Evolutionary conservation across 75 land plant species (phyloP), one percentile per base, ranked within the genome.

Genomic region (Cryptomeria japonica): DNA sequence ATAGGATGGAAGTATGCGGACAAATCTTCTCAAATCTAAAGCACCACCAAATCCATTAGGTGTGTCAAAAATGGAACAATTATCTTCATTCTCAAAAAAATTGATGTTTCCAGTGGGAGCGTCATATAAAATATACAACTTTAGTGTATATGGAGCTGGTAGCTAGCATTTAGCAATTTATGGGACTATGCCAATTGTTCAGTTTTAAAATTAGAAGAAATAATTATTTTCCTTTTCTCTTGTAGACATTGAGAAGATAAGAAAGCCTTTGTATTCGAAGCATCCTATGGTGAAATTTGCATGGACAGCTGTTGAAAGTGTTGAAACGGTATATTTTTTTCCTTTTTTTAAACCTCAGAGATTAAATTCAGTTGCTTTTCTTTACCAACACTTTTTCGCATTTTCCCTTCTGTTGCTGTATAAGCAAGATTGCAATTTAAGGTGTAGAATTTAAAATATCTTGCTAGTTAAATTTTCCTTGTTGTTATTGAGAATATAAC

Each of bases 211-310:
- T 38, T 78, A 22, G 28, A 39, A 39, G 22, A 78, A 39, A 37
- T 47, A 53, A 51, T 34, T 32, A 28, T 14, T 53, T 61, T 46
- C 36, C 80, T 80, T 87, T 25, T 47, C 87, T 92, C 92, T 88
- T 41, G 87, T 91, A 90, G 97, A 94, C 61, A 93, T 93, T 87
- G 91, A 88, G 22, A 93, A 89, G 87, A 85, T 37, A 42, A 82
- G 80, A 55, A 95, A 91, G 73, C 97, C 99, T 77, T 87, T 96
- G 85, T 95, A 95, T 90, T 89, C 83, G 49, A 93, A 90, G 90
- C 99, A 96, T 89, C 98, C 97, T 37, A 90, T 93, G 96, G 53
- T 91, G 76, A 94, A 93, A 83, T 98, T 98, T 91, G 85, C 99
- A 4, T 98, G 97, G 97, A 95, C 98, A 28, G 80, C 94, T 46